Conservation (phyloP, 2,329 filamentous ascomycete species). For the Capronia epimyces region DNA sequence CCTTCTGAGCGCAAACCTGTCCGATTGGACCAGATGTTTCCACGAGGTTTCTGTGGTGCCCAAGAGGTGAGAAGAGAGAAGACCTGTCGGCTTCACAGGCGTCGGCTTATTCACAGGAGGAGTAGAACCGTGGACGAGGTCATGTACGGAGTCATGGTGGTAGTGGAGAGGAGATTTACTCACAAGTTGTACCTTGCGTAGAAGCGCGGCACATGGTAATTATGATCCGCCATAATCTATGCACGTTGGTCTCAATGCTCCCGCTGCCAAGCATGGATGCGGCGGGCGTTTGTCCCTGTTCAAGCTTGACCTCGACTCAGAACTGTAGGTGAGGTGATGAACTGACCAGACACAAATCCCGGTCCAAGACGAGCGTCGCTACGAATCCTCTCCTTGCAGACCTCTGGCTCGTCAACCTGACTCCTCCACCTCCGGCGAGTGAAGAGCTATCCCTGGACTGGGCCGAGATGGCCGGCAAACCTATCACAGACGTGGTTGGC, state of each 20-base stretch:
- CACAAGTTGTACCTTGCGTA: too few relatives aligned
- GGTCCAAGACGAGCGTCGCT: not conserved
- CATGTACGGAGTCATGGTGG: too few relatives aligned
- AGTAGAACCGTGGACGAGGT: too few relatives aligned
- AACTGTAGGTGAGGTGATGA: not conserved
- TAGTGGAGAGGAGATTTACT: too few relatives aligned
- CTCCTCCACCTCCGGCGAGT: not conserved
- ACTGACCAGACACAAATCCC: not conserved
- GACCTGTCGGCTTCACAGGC: too few relatives aligned
- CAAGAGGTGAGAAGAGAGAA: too few relatives aligned
- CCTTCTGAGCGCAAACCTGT: too few relatives aligned
- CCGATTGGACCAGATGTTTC: too few relatives aligned
- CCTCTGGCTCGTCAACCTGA: not conserved
- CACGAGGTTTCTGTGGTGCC: too few relatives aligned
- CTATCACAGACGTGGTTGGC: slow-evolving; percentile 21
- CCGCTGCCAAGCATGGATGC: slow-evolving; percentile 1
- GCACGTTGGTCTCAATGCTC: not conserved
- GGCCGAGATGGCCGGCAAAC: slow-evolving; percentile 24
- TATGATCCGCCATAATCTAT: not conserved
- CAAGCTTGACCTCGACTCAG: slow-evolving; percentile 1
- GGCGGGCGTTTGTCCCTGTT: not conserved
- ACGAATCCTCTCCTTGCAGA: not conserved
- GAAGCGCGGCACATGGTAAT: not conserved
- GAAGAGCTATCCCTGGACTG: slow-evolving; percentile 1
- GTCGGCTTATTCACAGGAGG: too few relatives aligned